Evolutionary conservation across 805 yeast genomes (phyloP).

Genomic region (Candida arabinofermentans): DNA sequence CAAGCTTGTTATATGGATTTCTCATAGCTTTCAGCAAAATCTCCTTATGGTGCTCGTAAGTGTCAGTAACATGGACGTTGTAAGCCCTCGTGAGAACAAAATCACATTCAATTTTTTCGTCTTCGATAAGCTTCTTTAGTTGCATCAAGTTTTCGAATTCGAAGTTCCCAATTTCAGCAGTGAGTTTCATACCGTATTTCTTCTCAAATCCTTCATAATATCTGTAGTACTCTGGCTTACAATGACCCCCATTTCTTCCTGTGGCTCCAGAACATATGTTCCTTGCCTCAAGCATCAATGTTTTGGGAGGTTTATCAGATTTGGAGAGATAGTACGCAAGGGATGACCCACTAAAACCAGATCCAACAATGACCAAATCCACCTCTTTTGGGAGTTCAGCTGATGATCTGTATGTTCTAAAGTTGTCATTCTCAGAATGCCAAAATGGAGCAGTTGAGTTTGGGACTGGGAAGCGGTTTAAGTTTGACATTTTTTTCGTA

Average conservation of each 20-base stretch:
- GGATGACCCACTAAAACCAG: conserved; percentile 44
- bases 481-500: background rate
- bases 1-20: conserved; percentile 28
- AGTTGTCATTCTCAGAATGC: conserved; percentile 19
- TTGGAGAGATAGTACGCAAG: conserved; percentile 33
- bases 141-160: conserved; percentile 34
- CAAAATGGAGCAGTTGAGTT: conserved; percentile 21
- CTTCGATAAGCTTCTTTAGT: conserved; percentile 31
- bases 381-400: conserved; percentile 31
- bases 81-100: conserved; percentile 29
- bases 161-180: conserved; percentile 35
- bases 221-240: conserved; percentile 34
- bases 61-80: conserved; percentile 20
- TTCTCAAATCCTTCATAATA: conserved; percentile 10
- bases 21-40: conserved; percentile 8
- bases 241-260: conserved; percentile 48
- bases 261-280: conserved; percentile 40
- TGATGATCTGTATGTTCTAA: conserved; percentile 14
- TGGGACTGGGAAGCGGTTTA: conserved; percentile 13
- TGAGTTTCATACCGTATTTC: conserved; percentile 26
- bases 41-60: conserved; percentile 7
- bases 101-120: conserved; percentile 31
- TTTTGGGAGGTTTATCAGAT: conserved; percentile 11
- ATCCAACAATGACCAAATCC: conserved; percentile 39
- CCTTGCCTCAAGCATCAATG: conserved; percentile 38